Evolutionary conservation across 2,329 filamentous ascomycete genomes (phyloP), one percentile per base, ranked within the genome.

Genomic region (Microdochium trichocladiopsis): DNA sequence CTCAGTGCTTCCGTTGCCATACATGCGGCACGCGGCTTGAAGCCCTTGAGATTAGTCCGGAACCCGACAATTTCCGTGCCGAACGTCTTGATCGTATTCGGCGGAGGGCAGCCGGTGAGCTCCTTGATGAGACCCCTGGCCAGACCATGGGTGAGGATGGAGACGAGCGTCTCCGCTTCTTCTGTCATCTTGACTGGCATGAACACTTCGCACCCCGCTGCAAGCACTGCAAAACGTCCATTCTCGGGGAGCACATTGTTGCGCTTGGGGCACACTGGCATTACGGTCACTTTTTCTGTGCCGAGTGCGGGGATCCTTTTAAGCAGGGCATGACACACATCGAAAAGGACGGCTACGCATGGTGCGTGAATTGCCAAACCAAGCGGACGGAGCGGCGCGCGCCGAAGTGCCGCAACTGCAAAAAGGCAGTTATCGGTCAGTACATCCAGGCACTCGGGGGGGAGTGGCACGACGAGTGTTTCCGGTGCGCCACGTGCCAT

Each of bases 121-220:
- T 80, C 1, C 68, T 88, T 11, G 72, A 82, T 5, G 85, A 88
- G 54, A 73, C 78, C 50, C 83, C 83, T 2, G 81, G 80, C 25
- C 73, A 82, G 65, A 86, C 83, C 11, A 79, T 80, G 69, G 78
- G 78, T 2, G 86, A 89, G 57, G 88, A 93, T 60, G 85, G 87
- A 43, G 87, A 93, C 65, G 79, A 82, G 36, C 77, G 83, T 11
- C 72, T 90, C 47, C 84, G 93, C 11, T 97, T 97, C 78, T 99
- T 88, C 73, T 99, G 94, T 71, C 93, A 97, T 66, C 80, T 99
- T n/a, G 94, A 99, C 74, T 99, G 92, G 82, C 94, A 99, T 69
- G 94, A 99, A 71, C 76, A 88, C 51, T 99, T 90, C 70, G 91
- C 88, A 28, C 94, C 94, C 4, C 84, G 90, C 43, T 99, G 94